Evolutionary conservation across 768 basidiomycete genomes (phyloP).

Genomic region (Infundibulicybe gibba): DNA sequence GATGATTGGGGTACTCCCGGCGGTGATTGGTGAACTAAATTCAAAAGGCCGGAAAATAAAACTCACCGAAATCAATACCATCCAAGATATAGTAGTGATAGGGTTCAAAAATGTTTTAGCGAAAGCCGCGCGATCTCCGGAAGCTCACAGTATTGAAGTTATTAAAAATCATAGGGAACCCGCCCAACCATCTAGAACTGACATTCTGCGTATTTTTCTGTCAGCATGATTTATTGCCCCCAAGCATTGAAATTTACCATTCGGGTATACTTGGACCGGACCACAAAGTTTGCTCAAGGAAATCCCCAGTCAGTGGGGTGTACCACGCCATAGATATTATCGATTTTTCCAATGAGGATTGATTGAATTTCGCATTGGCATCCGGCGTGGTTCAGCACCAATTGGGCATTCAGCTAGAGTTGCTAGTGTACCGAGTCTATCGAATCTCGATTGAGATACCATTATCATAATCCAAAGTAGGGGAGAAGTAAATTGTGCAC

Average conservation of each 20-base stretch:
- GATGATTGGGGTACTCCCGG: conserved; percentile 81
- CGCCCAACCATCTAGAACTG: conserved; percentile 66
- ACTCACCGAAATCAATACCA: conserved; percentile 71
- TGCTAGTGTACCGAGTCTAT: no score
- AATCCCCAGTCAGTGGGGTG: conserved; percentile 37
- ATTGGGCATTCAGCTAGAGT: no score
- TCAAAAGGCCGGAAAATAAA: conserved; percentile 8
- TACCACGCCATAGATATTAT: conserved; percentile 40
- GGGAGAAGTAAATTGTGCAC: no score
- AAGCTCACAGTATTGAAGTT: conserved; percentile 49
- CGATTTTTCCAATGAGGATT: background rate
- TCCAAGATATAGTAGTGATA: conserved; percentile 46
- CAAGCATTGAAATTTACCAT: conserved; percentile 36
- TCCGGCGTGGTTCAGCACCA: no score
- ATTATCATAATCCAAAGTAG: no score
- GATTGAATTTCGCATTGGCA: no score
- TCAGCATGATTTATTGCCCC: conserved; percentile 8
- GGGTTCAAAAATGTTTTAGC: conserved; percentile 49
- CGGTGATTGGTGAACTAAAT: conserved; percentile 27
- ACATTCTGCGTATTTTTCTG: conserved; percentile 36
- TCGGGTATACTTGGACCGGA: conserved; percentile 49
- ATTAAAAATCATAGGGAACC: conserved; percentile 62
- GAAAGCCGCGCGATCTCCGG: conserved; percentile 53
- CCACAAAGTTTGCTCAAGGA: conserved; percentile 38
- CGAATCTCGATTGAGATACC: no score